Evolutionary conservation across 1,139 yeast species (phyloP).

Genomic region (Diutina pseudorugosa): DNA sequence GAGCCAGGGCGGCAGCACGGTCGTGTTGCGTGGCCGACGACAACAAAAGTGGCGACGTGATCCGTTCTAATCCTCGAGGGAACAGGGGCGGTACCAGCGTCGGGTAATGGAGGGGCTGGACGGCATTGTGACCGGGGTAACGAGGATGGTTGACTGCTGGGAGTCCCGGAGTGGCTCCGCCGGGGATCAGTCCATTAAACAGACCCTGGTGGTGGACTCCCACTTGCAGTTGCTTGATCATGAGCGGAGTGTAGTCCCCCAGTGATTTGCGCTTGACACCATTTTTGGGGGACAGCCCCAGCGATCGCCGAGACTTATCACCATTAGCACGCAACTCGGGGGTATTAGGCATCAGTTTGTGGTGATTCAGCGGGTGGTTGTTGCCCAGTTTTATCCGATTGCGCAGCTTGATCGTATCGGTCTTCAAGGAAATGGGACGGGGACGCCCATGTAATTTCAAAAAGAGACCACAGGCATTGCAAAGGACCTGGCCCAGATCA

Average conservation of each 20-base stretch:
- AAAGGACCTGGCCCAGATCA: slow-evolving; percentile 83
- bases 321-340: slow-evolving; percentile 20
- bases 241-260: slow-evolving; percentile 2
- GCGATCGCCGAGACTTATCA: not conserved
- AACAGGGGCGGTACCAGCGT: slow-evolving; percentile 59
- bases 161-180: not conserved
- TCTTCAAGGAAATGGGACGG: slow-evolving; percentile 80
- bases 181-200: not conserved
- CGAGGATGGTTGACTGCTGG: not conserved
- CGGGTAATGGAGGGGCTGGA: slow-evolving; percentile 53
- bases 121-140: slow-evolving; percentile 7
- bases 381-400: slow-evolving; percentile 52
- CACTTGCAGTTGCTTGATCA: not conserved
- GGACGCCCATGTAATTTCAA: slow-evolving; percentile 86
- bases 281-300: not conserved
- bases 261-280: not conserved
- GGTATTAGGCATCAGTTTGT: slow-evolving; percentile 20
- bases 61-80: slow-evolving; percentile 51
- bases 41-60: slow-evolving; percentile 52
- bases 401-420: slow-evolving; percentile 84
- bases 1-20: slow-evolving; percentile 41
- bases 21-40: slow-evolving; percentile 28
- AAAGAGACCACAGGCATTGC: slow-evolving; percentile 93
- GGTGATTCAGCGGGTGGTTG: slow-evolving; percentile 15
- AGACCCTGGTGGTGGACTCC: not conserved